phyloP scores from a whole-genome alignment of 768 basidiomycete genomes.

The Lentinus tigrinus region DNA sequence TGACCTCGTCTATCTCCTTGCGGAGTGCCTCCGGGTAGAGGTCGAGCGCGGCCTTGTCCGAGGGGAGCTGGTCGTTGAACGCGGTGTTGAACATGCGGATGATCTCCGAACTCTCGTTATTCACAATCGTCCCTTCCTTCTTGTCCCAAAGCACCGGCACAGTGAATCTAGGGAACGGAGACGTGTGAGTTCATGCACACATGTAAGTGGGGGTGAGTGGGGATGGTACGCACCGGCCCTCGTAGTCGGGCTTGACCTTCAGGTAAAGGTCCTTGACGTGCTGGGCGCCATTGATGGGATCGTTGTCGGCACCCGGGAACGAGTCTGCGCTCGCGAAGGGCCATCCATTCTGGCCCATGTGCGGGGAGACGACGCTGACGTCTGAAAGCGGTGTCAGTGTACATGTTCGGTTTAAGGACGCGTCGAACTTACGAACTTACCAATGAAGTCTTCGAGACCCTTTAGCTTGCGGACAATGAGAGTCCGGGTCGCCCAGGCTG shows the following conservation, averaged over 20 bases:
- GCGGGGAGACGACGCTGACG: slow-evolving; percentile 81
- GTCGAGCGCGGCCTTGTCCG: slow-evolving; percentile 66
- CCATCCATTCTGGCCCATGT: slow-evolving; percentile 85
- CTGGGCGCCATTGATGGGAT: slow-evolving; percentile 67
- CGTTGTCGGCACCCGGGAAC: slow-evolving; percentile 70
- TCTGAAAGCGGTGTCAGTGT: slow-evolving; percentile 39
- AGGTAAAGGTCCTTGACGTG: slow-evolving; percentile 88
- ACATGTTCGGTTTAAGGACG: not conserved
- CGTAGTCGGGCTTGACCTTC: slow-evolving; percentile 68
- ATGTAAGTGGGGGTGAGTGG: not conserved
- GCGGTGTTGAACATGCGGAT: slow-evolving; percentile 89
- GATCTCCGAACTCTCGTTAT: slow-evolving; percentile 94
- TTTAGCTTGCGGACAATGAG: slow-evolving; percentile 90
- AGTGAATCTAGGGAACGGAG: slow-evolving; percentile 54
- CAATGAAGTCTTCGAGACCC: slow-evolving; percentile 80
- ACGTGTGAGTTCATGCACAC: not conserved
- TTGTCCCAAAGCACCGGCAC: slow-evolving; percentile 94
- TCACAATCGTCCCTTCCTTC: slow-evolving; percentile 82
- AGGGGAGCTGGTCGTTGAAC: slow-evolving; percentile 72
- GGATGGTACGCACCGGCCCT: slow-evolving; percentile 54
- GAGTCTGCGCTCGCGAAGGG: slow-evolving; percentile 71
- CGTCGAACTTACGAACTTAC: slow-evolving; percentile 45
- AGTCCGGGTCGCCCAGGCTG: slow-evolving; percentile 92
- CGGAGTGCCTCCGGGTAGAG: slow-evolving; percentile 75
- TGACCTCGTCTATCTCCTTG: slow-evolving; percentile 78